Percentiles rank a stretch among this genome's conserved stretches.
Evolutionary conservation across 441 rosid genomes (phyloP).

Genomic region (Aquilaria agallochum): DNA sequence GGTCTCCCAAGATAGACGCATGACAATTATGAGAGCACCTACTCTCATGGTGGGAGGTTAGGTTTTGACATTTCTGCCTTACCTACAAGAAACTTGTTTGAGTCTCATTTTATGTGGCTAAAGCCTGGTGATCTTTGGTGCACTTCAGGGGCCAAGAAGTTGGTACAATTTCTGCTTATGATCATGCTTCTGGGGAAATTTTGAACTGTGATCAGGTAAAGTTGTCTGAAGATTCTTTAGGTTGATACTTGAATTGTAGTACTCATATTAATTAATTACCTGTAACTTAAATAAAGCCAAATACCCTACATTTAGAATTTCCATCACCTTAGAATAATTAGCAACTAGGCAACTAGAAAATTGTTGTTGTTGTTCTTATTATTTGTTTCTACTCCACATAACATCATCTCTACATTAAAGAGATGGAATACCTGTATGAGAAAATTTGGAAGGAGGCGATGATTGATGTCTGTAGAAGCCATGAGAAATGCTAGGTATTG

Average conservation of each 20-base stretch:
- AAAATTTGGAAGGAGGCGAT: constrained; percentile 84
- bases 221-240: neutral
- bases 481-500: constrained; percentile 98
- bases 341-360: too few relatives aligned
- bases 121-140: constrained; percentile 85
- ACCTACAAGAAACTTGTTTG: constrained; percentile 67
- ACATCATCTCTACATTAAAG: too few relatives aligned
- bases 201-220: constrained; percentile 80
- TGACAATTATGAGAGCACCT: constrained; percentile 46
- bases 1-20: constrained; percentile 43
- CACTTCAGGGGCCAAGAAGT: constrained; percentile 73
- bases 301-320: too few relatives aligned
- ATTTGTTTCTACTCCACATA: too few relatives aligned
- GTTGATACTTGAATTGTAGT: too few relatives aligned
- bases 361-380: too few relatives aligned
- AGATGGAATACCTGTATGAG: constrained; percentile 67
- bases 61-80: constrained; percentile 77
- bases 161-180: constrained; percentile 86
- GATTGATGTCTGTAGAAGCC: constrained; percentile 74
- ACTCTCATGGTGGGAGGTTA: constrained; percentile 73
- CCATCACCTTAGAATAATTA: too few relatives aligned
- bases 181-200: constrained; percentile 83
- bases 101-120: constrained; percentile 91
- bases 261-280: too few relatives aligned
- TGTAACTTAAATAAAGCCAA: too few relatives aligned